These are phyloP conservation scores for Sorghum bicolor DNA, from an alignment of 176 grass and related monocot species.

Conservation along the genomic window Sorghum_bicolor_NCBIv3 NC_012872.2:58589001-58589500, in stretches of 20 bases:
- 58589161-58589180: too few species aligned
- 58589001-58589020: background rate
- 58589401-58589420: background rate
- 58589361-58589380: background rate
- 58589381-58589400: background rate
- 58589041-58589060: background rate
- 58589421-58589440: background rate
- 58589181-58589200: too few species aligned
- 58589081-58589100: background rate
- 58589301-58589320: background rate
- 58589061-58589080: background rate
- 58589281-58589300: background rate
- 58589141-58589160: too few species aligned
- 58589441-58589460: background rate
- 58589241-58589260: background rate
- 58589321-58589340: background rate
- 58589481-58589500: background rate
- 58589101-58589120: background rate
- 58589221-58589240: background rate
- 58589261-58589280: background rate
- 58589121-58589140: background rate
- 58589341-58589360: background rate
- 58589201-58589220: background rate
- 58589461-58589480: background rate
- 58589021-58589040: background rate